Conservation (phyloP, 1,139 yeast genomes). For the Oligophagozyma castellii region DNA sequence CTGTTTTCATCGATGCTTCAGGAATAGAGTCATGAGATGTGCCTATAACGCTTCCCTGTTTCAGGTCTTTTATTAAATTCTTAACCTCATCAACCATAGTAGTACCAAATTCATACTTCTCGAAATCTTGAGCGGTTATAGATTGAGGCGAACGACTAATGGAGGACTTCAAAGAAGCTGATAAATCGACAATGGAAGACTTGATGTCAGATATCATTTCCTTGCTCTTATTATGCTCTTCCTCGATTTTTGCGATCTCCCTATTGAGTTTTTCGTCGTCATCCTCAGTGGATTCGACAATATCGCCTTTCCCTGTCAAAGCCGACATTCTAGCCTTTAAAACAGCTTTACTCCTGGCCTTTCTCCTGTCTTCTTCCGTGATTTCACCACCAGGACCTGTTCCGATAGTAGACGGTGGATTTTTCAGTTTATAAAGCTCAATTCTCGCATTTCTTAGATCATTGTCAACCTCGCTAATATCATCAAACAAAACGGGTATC, state of each 20-base stretch:
- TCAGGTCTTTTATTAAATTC: constrained; percentile 46
- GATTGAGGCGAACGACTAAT: constrained; percentile 23
- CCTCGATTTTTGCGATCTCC: constrained; percentile 39
- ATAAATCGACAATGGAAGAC: constrained; percentile 56
- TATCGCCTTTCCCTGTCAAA: constrained; percentile 57
- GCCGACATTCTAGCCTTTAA: constrained; percentile 83
- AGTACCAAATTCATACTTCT: constrained; percentile 77
- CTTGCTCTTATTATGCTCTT: constrained; percentile 43
- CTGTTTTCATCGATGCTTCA: neutral
- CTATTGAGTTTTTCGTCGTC: constrained; percentile 40
- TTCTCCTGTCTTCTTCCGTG: constrained; percentile 67
- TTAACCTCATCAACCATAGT: constrained; percentile 62
- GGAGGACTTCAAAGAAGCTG: constrained; percentile 45
- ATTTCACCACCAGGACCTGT: constrained; percentile 77
- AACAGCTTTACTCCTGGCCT: constrained; percentile 64
- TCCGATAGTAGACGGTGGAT: constrained; percentile 60
- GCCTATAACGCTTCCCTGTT: constrained; percentile 8
- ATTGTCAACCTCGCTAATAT: constrained; percentile 48
- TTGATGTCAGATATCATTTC: constrained; percentile 60
- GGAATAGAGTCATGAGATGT: constrained; percentile 11
- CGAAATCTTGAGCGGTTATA: constrained; percentile 38
- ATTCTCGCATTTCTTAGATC: constrained; percentile 57
- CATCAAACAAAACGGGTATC: constrained; percentile 54
- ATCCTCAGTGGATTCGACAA: constrained; percentile 22
- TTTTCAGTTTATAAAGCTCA: constrained; percentile 47